phyloP scores from a whole-genome alignment of 2,329 filamentous ascomycete species.

The Tothia fuscella region DNA sequence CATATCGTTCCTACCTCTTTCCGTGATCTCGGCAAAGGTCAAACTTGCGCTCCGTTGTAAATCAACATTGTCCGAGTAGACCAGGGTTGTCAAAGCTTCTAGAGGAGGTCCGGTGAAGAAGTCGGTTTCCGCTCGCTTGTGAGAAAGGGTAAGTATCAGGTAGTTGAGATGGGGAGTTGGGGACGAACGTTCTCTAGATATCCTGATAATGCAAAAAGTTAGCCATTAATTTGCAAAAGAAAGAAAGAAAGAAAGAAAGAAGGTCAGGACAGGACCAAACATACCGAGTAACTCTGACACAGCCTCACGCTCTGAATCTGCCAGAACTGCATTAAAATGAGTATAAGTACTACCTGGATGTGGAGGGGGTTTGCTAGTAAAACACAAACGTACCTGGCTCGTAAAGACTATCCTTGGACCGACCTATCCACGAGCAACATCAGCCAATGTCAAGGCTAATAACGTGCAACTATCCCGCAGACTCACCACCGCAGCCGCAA shows the following conservation, averaged over 20 bases:
- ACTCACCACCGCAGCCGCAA: slow-evolving; percentile 12
- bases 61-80: slow-evolving; percentile 98
- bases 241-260: background rate
- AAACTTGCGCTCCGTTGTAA: slow-evolving; percentile 93
- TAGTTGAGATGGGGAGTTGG: slow-evolving; percentile 14
- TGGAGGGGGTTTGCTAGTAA: background rate
- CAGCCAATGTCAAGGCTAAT: background rate
- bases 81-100: slow-evolving; percentile 83
- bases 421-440: slow-evolving; percentile 8
- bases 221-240: background rate
- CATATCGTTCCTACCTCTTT: slow-evolving; percentile 62
- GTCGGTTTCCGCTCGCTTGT: slow-evolving; percentile 88
- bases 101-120: slow-evolving; percentile 97
- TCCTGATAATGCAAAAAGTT: slow-evolving; percentile 33
- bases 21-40: slow-evolving; percentile 97
- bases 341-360: background rate
- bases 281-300: slow-evolving; percentile 70
- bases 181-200: slow-evolving; percentile 83
- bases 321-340: slow-evolving; percentile 49
- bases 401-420: slow-evolving; percentile 34
- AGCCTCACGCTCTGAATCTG: slow-evolving; percentile 92
- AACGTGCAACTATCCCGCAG: background rate
- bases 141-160: slow-evolving; percentile 12
- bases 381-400: slow-evolving; percentile 20
- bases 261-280: background rate